Percentiles rank a stretch among this genome's conserved stretches.
These are phyloP conservation scores for Cladorrhinum sp. DNA, from an alignment of 2,329 filamentous ascomycete genomes.

Conservation along the genomic window DNA sequence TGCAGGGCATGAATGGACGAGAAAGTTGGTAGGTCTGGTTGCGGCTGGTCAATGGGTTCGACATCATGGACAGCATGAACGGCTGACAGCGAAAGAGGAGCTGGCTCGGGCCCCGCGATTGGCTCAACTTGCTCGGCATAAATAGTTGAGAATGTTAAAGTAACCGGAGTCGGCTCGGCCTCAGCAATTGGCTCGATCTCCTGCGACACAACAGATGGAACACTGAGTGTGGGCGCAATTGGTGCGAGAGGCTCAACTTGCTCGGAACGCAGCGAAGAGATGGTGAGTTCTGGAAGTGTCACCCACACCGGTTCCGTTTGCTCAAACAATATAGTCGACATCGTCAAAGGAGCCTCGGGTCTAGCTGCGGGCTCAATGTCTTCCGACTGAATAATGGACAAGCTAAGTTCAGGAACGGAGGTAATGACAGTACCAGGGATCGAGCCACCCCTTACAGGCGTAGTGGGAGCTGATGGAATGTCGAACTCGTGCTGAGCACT, in stretches of 20 bases:
- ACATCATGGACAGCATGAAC: conserved; percentile 18
- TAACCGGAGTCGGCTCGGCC: conserved; percentile 28
- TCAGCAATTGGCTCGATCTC: conserved; percentile 27
- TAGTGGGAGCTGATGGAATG: conserved; percentile 51
- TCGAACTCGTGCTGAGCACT: conserved; percentile 50
- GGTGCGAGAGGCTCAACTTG: conserved; percentile 24
- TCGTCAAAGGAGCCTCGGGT: conserved; percentile 33
- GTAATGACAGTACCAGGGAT: conserved; percentile 29
- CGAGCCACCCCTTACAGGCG: conserved; percentile 31
- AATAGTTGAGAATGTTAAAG: conserved; percentile 22
- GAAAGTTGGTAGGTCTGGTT: conserved; percentile 15
- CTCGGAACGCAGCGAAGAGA: conserved; percentile 16
- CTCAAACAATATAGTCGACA: conserved; percentile 30
- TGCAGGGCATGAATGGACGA: background rate
- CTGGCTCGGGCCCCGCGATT: conserved; percentile 26
- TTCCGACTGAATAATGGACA: conserved; percentile 46
- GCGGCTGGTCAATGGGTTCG: conserved; percentile 20
- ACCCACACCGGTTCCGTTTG: conserved; percentile 24
- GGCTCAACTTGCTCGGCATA: conserved; percentile 27
- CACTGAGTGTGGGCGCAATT: conserved; percentile 7
- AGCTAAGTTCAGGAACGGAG: conserved; percentile 36
- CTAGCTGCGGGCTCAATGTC: conserved; percentile 44
- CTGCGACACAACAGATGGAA: conserved; percentile 10
- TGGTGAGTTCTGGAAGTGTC: conserved; percentile 9
- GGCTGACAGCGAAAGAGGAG: conserved; percentile 14